These are phyloP conservation scores for Earliella scabrosa DNA, from an alignment of 1,284 basidiomycete species.

Conservation along the genomic window DNA sequence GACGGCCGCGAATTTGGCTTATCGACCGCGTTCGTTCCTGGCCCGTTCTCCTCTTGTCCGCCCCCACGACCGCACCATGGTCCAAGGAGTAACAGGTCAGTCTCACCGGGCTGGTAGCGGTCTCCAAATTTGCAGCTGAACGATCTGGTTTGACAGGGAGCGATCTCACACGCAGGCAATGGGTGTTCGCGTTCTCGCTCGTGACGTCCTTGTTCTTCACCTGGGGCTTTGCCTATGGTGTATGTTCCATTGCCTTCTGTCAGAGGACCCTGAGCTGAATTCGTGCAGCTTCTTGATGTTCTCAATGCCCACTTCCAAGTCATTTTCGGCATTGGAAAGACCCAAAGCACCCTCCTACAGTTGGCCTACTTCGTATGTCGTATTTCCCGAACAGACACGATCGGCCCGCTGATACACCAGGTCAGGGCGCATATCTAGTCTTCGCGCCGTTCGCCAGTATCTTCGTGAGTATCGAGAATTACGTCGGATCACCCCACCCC, in stretches of 20 bases:
- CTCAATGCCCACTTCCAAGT: slow-evolving; percentile 82
- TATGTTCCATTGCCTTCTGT: slow-evolving; percentile 35
- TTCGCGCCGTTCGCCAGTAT: slow-evolving; percentile 62
- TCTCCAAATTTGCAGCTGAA: background rate
- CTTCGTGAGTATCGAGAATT: slow-evolving; percentile 55
- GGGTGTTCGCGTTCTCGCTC: slow-evolving; percentile 67
- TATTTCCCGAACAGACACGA: background rate
- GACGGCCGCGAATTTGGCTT: slow-evolving; percentile 1
- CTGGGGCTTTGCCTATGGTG: slow-evolving; percentile 80
- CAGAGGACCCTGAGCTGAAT: slow-evolving; percentile 16
- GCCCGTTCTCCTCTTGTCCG: slow-evolving; percentile 9
- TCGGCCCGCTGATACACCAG: background rate
- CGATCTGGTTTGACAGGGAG: slow-evolving; percentile 38
- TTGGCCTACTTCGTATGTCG: slow-evolving; percentile 76
- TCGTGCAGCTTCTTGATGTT: slow-evolving; percentile 74
- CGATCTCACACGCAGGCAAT: slow-evolving; percentile 49
- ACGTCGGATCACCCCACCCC: background rate
- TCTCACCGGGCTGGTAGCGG: too few relatives aligned
- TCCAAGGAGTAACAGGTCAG: slow-evolving; percentile 42
- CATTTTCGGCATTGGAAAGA: slow-evolving; percentile 73
- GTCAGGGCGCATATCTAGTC: slow-evolving; percentile 68
- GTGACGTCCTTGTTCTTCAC: slow-evolving; percentile 85
- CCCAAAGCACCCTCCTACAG: slow-evolving; percentile 85
- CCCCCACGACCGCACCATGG: slow-evolving; percentile 22
- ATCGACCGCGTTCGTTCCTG: slow-evolving; percentile 11